Conservation (phyloP, 257 asterid species). For the Solanum megistacrolobum region DNA sequence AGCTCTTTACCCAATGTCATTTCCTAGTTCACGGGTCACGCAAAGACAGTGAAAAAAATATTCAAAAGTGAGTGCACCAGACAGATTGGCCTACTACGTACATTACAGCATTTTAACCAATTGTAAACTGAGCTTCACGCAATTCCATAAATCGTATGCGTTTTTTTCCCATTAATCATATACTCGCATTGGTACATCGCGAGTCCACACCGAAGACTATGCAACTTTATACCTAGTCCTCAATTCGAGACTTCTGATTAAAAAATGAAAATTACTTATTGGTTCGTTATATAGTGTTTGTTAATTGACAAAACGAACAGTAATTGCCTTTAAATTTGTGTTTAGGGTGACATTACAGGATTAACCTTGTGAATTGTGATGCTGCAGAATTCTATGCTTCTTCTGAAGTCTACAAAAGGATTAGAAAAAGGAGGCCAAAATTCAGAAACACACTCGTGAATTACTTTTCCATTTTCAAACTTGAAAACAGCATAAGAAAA, state of each 20-base stretch:
- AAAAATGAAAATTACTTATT: neutral
- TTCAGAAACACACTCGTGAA: neutral
- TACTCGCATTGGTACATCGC: neutral
- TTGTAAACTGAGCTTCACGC: neutral
- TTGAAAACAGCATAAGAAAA: neutral
- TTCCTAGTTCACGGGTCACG: constrained; percentile 7
- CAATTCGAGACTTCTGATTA: neutral
- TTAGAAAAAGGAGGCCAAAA: neutral
- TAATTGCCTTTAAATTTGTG: neutral
- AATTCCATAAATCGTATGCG: neutral
- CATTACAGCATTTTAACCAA: neutral
- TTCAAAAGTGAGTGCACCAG: neutral
- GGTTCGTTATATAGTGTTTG: neutral
- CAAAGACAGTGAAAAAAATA: neutral
- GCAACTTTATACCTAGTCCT: neutral
- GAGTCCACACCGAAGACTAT: too few relatives aligned
- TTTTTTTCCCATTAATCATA: neutral
- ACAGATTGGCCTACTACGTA: neutral
- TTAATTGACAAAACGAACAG: neutral
- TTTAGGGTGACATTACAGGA: neutral
- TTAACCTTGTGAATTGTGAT: neutral
- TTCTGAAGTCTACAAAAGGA: neutral
- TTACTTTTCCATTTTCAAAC: neutral
- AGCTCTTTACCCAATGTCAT: neutral
- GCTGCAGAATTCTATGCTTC: neutral